Base-by-base conservation (phyloP, 768 basidiomycete species). In the Termitomyces bulborhizus region DNA sequence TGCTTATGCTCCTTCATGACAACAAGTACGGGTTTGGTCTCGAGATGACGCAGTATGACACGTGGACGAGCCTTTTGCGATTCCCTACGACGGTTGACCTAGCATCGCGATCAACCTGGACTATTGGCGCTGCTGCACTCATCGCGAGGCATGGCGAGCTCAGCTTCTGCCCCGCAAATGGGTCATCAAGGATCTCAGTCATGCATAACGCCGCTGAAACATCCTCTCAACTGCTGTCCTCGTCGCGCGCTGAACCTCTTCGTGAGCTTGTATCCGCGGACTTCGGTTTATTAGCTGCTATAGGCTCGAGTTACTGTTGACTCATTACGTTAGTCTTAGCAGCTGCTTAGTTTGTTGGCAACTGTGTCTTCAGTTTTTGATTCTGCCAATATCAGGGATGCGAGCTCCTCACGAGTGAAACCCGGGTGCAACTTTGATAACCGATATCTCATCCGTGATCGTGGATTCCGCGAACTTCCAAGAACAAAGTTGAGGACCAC, bases 21-120 rank as follows among this genome's bases (percentile, higher is more conserved):
- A 66, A 57, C 53, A 60, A 51, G 40, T 49, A 60, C 11, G 55
- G 59, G 43, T 54, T 57, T 21, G 59, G 29, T 9, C 47, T 60
- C 16, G 58, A 59, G 48, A 56, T 59, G 57, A 59, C 57, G 6
- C 49, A 59, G 46, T 59, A 59, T 34, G 57, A 59, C 24, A 55
- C 57, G 9, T 59, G 57, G 57, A 59, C 31, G 15, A 51, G 27
- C 37, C 46, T 59, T 12, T 49, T 59, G 46, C 50, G 58, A 13
- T 59, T 59, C 51, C 58, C 58, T 3, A 59, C 57, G 8, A 59
- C 57, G 0, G 29, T 18, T 16, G 54, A 55, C 31, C 40, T 59
- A 12, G 54, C 57, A 15, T 59, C 57, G 39, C 54, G 57, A 15
- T 59, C 57, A 39, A 59, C 51, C 42, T 59, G 57, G 57, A 59